Conservation (phyloP, 2,329 filamentous ascomycete genomes). For the Apiospora rasikravindrae region DNA sequence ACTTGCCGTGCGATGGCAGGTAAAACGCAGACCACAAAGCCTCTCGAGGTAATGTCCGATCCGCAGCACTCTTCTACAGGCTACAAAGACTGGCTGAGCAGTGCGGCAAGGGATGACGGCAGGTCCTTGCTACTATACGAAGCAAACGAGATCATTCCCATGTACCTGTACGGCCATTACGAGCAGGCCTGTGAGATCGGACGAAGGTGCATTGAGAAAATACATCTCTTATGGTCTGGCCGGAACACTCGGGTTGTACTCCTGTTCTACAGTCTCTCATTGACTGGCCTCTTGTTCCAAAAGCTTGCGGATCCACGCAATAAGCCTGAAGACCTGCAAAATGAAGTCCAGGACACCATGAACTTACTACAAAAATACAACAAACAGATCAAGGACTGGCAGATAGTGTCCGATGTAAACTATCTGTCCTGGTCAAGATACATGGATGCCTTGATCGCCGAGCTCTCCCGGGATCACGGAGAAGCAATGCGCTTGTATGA, state of each 20-base stretch:
- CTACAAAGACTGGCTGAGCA: conserved; percentile 65
- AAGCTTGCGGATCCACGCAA: conserved; percentile 54
- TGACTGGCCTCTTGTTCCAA: conserved; percentile 57
- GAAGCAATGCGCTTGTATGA: conserved; percentile 70
- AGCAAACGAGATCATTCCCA: conserved; percentile 65
- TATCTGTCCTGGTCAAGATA: conserved; percentile 73
- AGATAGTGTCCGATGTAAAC: conserved; percentile 69
- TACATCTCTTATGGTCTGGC: conserved; percentile 62
- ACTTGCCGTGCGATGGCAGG: conserved; percentile 73
- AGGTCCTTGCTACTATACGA: conserved; percentile 73
- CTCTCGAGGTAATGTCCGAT: conserved; percentile 68
- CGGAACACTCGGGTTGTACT: conserved; percentile 62
- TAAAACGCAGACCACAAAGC: conserved; percentile 63
- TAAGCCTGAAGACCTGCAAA: conserved; percentile 47
- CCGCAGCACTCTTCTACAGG: conserved; percentile 63
- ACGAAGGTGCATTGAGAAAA: conserved; percentile 51
- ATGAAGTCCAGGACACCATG: conserved; percentile 54
- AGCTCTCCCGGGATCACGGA: conserved; percentile 63
- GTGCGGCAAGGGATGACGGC: conserved; percentile 61
- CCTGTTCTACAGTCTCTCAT: conserved; percentile 64
- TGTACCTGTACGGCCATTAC: conserved; percentile 69
- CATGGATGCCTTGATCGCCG: conserved; percentile 71
- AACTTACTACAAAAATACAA: conserved; percentile 59
- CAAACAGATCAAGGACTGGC: conserved; percentile 68
- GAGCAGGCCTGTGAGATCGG: conserved; percentile 63